Conservation (phyloP, 1,284 basidiomycete genomes). For the Boletus semigastroideus region DNA sequence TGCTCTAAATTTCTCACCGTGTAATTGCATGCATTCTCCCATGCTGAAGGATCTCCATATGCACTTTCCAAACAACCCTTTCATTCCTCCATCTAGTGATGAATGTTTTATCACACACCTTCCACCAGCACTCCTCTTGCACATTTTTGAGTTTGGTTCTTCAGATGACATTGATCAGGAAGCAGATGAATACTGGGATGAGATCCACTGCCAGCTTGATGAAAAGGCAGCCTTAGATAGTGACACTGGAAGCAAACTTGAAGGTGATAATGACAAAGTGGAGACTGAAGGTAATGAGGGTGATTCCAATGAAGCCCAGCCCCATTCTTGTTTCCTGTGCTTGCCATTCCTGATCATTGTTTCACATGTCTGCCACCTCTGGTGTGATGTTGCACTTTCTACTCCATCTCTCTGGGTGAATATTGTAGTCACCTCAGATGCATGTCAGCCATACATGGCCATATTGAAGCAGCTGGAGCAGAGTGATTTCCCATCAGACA, state of each 20-base stretch:
- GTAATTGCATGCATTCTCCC: too few species aligned
- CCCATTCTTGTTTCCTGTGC: neutral
- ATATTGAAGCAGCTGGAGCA: constrained; percentile 19
- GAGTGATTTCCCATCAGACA: constrained; percentile 27
- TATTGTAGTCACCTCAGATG: constrained; percentile 11
- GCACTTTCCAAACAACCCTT: neutral
- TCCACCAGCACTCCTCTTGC: neutral
- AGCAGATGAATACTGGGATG: neutral
- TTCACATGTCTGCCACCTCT: constrained; percentile 28
- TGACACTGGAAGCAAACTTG: neutral
- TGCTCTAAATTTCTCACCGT: too few species aligned
- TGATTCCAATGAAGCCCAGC: neutral
- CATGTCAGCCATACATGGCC: constrained; percentile 15
- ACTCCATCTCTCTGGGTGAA: constrained; percentile 32
- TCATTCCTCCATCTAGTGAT: neutral
- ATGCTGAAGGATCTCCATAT: neutral
- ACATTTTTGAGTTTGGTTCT: neutral
- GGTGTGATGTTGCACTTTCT: constrained; percentile 29
- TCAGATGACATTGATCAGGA: neutral
- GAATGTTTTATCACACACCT: neutral
- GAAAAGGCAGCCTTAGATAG: neutral
- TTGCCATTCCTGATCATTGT: constrained; percentile 19
- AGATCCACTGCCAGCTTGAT: neutral
- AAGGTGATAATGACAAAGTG: neutral
- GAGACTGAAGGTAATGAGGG: neutral